Evolutionary conservation across 805 yeast species (phyloP).

Genomic region (Metschnikowia chrysomelidarum): DNA sequence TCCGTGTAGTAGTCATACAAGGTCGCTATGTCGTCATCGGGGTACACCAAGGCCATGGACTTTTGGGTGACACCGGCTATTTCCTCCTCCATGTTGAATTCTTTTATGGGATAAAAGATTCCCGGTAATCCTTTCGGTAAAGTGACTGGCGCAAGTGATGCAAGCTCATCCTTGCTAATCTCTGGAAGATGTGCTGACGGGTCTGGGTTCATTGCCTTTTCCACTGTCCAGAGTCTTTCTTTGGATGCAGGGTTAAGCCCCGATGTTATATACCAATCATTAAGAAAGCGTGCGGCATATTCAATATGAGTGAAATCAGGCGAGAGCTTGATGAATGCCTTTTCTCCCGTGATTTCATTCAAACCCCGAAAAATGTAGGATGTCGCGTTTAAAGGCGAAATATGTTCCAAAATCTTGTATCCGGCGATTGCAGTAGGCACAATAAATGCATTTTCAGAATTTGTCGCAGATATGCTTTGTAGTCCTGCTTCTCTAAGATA

Average conservation of each 20-base stretch:
- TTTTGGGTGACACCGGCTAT: slow-evolving; percentile 10
- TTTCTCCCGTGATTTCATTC: slow-evolving; percentile 13
- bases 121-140: slow-evolving; percentile 29
- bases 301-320: slow-evolving; percentile 22
- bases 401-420: slow-evolving; percentile 21
- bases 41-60: slow-evolving; percentile 24
- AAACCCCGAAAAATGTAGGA: slow-evolving; percentile 21
- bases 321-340: slow-evolving; percentile 24
- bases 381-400: slow-evolving; percentile 14
- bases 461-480: slow-evolving; percentile 9
- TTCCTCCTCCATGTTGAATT: slow-evolving; percentile 13
- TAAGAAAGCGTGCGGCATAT: slow-evolving; percentile 28
- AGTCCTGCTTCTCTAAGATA: slow-evolving; percentile 17
- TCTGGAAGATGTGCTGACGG: slow-evolving; percentile 7
- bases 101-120: slow-evolving; percentile 27
- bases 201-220: neutral
- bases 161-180: neutral
- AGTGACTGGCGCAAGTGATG: slow-evolving; percentile 21
- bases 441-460: slow-evolving; percentile 16
- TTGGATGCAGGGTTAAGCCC: slow-evolving; percentile 21
- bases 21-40: slow-evolving; percentile 19
- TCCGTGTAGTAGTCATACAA: slow-evolving; percentile 16
- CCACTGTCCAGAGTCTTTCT: slow-evolving; percentile 20
- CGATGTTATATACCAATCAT: slow-evolving; percentile 35
- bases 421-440: slow-evolving; percentile 23